These are phyloP conservation scores for Phytophthora boehmeriae DNA, from an alignment of 352 stramenopile species.

Conservation along the genomic window DNA sequence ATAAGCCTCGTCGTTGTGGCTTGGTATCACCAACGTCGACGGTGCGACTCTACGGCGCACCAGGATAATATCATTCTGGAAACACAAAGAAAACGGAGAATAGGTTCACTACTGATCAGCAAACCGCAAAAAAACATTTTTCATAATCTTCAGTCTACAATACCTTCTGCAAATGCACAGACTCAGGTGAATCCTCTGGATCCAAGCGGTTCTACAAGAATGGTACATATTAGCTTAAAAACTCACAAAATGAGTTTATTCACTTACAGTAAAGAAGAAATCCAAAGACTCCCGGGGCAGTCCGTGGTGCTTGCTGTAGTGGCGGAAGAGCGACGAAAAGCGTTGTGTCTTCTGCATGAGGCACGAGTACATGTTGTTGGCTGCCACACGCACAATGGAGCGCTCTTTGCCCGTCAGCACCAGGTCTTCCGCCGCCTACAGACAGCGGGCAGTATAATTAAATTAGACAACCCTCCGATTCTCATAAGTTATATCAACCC, in stretches of 20 bases:
- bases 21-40: conserved; percentile 46
- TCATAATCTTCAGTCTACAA: conserved; percentile 4
- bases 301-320: conserved; percentile 99
- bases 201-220: conserved; percentile 68
- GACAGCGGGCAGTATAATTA: conserved; percentile 2
- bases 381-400: conserved; percentile 82
- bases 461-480: not conserved
- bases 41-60: conserved; percentile 61
- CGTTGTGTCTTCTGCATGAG: conserved; percentile 98
- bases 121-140: conserved; percentile 10
- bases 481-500: not conserved
- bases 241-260: not conserved
- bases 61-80: conserved; percentile 87
- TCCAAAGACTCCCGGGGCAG: conserved; percentile 96
- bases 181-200: conserved; percentile 84
- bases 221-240: not conserved
- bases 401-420: conserved; percentile 79
- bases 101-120: conserved; percentile 4
- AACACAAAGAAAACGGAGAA: not conserved
- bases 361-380: conserved; percentile 93
- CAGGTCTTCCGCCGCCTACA: conserved; percentile 76
- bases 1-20: conserved; percentile 72
- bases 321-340: conserved; percentile 97
- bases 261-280: conserved; percentile 93
- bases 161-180: conserved; percentile 86